phyloP scores from a whole-genome alignment of 768 basidiomycete species.

The Boletus subparvulus region DNA sequence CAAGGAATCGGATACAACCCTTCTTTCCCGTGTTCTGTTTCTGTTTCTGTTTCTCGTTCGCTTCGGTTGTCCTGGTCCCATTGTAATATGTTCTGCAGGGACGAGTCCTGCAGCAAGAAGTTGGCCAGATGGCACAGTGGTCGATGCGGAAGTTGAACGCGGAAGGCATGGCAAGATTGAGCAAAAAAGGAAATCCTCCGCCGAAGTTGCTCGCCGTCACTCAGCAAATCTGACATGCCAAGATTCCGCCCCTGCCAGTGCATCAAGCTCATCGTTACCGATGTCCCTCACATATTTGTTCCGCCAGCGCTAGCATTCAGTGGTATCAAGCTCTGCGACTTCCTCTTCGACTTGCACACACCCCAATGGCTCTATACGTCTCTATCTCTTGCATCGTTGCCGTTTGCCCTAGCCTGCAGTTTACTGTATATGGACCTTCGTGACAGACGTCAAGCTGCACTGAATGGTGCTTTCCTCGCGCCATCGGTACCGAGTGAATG shows the following conservation, averaged over 20 bases:
- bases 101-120: too few relatives aligned
- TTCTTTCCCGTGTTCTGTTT: slow-evolving; percentile 59
- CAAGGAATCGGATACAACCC: slow-evolving; percentile 42
- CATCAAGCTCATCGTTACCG: slow-evolving; percentile 23
- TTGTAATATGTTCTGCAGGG: neutral
- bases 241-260: slow-evolving; percentile 5
- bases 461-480: slow-evolving; percentile 30
- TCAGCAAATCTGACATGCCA: too few relatives aligned
- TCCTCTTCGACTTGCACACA: slow-evolving; percentile 1
- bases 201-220: too few relatives aligned
- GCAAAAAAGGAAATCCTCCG: too few relatives aligned
- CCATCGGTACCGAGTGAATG: slow-evolving; percentile 32
- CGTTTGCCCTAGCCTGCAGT: slow-evolving; percentile 16
- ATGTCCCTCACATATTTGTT: slow-evolving; percentile 20
- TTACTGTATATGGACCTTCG: slow-evolving; percentile 6
- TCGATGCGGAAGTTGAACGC: too few relatives aligned
- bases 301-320: slow-evolving; percentile 11
- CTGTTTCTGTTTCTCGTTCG: slow-evolving; percentile 46
- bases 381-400: slow-evolving; percentile 21
- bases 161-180: too few relatives aligned
- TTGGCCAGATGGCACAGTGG: too few relatives aligned
- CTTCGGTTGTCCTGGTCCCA: slow-evolving; percentile 34
- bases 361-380: slow-evolving; percentile 12
- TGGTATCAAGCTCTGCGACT: slow-evolving; percentile 5
- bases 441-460: slow-evolving; percentile 8